These are phyloP conservation scores for Fusarium transvaalense DNA, from an alignment of 2,329 filamentous ascomycete species.

Conservation along the genomic window DNA sequence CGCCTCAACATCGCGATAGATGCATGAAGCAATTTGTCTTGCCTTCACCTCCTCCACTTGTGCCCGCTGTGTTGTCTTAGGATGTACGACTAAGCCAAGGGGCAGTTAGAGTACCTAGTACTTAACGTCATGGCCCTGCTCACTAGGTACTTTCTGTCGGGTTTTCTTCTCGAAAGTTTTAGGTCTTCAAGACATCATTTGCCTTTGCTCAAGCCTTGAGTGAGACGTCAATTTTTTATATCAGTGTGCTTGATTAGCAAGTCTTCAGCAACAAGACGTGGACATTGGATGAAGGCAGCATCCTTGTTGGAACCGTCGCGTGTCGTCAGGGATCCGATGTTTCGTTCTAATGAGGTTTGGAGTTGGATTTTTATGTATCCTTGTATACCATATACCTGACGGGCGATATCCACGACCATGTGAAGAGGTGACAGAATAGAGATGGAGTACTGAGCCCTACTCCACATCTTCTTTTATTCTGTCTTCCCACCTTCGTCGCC, in stretches of 20 bases:
- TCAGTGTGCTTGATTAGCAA: background rate
- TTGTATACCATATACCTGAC: background rate
- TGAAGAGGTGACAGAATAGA: slow-evolving; percentile 8
- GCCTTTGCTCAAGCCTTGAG: background rate
- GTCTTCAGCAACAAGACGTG: slow-evolving; percentile 6
- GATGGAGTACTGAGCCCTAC: too few relatives aligned
- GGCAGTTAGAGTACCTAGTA: slow-evolving; percentile 8
- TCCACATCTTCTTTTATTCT: background rate
- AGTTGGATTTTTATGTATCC: slow-evolving; percentile 4
- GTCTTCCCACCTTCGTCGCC: too few relatives aligned
- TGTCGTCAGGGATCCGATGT: slow-evolving; percentile 33
- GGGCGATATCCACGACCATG: too few relatives aligned
- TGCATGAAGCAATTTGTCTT: slow-evolving; percentile 44
- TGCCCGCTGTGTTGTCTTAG: slow-evolving; percentile 12
- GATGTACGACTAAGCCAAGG: slow-evolving; percentile 20
- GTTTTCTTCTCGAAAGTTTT: background rate
- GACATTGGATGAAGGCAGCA: slow-evolving; percentile 17
- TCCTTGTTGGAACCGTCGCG: slow-evolving; percentile 39
- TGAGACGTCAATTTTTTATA: background rate
- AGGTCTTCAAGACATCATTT: background rate
- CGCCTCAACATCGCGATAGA: slow-evolving; percentile 44
- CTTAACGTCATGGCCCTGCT: slow-evolving; percentile 17
- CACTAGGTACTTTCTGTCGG: background rate
- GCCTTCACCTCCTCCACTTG: slow-evolving; percentile 11
- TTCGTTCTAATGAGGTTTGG: slow-evolving; percentile 16